Evolutionary conservation across 306 rosid genomes (phyloP), one percentile per base, ranked within the genome.

Genomic region (Castanospermum australe): DNA sequence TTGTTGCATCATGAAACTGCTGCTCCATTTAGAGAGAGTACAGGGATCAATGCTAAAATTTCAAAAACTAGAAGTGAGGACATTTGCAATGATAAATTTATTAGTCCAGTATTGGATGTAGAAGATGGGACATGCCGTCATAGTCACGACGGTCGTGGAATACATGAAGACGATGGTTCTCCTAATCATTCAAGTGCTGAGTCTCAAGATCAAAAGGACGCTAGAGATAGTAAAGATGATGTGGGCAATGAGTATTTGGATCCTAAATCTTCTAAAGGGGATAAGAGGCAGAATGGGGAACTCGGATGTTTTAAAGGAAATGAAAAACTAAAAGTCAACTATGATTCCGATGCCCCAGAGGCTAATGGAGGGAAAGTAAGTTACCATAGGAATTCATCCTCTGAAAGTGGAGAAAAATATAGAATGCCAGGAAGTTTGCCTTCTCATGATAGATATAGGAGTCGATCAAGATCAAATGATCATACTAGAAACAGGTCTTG

Each of bases 381-480:
- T 71, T 44, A 63, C 75, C 79, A 30, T 32, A 75, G 76, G 57
- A 80, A 75, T 71, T 71, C 87, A 5, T 81, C 91, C 4, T 82
- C 86, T 15, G 88, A 84, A 64, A 92, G 87, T 73, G 81, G 77
- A 18, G 94, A 83, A n/a, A 91, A 83, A 50, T 32, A 45, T 47
- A 66, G 64, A 82, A 62, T 71, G 18, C 65, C 75, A 42, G 80
- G 71, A 44, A 67, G 44, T 62, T 87, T 90, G 60, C 87, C 89
- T 68, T 84, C 84, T 60, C 86, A 32, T 24, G 77, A 80, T 70
- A 83, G 86, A 57, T 25, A 60, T 51, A 84, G 93, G 82, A 88
- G 98, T 74, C 88, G 81, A 78, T 89, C 99, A 44, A 86, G 85
- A 82, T 93, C 94, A 17, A 75, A 59, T 66, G 88, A 87, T 78